Base-by-base conservation (phyloP, 805 yeast species). In the Yarrowia deformans region DNA sequence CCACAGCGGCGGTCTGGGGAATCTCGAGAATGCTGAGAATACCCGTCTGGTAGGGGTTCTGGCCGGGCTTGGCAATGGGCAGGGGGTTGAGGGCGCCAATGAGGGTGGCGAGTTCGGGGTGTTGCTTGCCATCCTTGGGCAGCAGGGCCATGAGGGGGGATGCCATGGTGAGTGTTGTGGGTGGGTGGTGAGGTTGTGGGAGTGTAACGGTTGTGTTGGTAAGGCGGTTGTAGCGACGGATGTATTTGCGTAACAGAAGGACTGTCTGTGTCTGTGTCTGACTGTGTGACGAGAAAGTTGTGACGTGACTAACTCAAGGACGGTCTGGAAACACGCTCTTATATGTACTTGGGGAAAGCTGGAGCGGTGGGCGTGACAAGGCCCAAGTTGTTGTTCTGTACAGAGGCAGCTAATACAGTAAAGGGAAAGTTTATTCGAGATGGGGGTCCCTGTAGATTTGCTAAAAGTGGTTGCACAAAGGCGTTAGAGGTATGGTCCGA, bases 71-170 rank as follows among this genome's bases (percentile, higher is more conserved):
- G 40, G 68, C 46, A 3, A n/a, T 49, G n/a, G 68, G 68, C 2
- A 63, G 68, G 6, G 63, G 63, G 67, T 63, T 18, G 14, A 63
- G 43, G 23, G 45, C 56, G 12, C 56, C 68, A 12, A 63, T 46
- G 29, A 63, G 55, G 8, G 56, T 48, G 14, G 68, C 68, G 8
- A 63, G 48, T 16, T 48, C 68, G 32, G 68, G 68, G 14, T 63
- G 55, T 39, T 19, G 68, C 52, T 45, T 34, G 66, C 66, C 66
- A 18, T 60, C 66, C 18, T 60, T 43, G 34, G 66, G 66, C 50
- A 60, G 66, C 40, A 60, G 66, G 23, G 66, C 66, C 52, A 60
- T 56, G n/a, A 56, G 63, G 10, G 63, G 63, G 8, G 63, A 56
- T 13, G 63, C 48, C 63, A 56, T 56, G n/a, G 19, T 55, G 23